A percentile compares a stretch with the other conserved stretches of the same genome.
phyloP scores from a whole-genome alignment of 441 rosid species.

The Syzygium malaccense region DNA sequence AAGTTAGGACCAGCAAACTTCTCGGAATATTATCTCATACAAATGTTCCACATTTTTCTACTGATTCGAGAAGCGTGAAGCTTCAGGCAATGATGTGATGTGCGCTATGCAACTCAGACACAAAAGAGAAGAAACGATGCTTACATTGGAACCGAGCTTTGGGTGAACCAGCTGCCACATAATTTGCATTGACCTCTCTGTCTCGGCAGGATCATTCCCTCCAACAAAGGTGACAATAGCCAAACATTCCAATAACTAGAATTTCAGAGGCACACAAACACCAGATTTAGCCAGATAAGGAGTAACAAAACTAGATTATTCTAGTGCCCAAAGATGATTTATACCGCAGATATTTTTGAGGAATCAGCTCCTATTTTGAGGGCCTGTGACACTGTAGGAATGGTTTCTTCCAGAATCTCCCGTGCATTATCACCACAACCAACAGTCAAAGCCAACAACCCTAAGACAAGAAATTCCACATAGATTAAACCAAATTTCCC shows the following conservation, averaged over 20 bases:
- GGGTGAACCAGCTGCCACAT: slow-evolving; percentile 94
- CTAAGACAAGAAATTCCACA: slow-evolving; percentile 28
- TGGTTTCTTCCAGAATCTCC: slow-evolving; percentile 66
- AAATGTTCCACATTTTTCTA: background rate
- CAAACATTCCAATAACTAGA: slow-evolving; percentile 73
- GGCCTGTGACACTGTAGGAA: slow-evolving; percentile 56
- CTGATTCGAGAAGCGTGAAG: background rate
- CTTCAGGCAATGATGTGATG: background rate
- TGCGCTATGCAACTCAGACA: background rate
- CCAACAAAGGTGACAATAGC: slow-evolving; percentile 81
- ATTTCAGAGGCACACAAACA: background rate
- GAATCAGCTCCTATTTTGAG: slow-evolving; percentile 59
- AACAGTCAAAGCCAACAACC: slow-evolving; percentile 78
- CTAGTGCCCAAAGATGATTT: slow-evolving; percentile 2
- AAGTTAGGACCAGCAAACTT: background rate
- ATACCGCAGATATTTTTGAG: slow-evolving; percentile 50
- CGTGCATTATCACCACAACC: slow-evolving; percentile 60
- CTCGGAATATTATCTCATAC: background rate
- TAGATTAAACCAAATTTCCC: background rate
- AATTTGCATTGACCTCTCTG: slow-evolving; percentile 73
- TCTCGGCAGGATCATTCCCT: slow-evolving; percentile 57
- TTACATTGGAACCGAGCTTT: slow-evolving; percentile 79
- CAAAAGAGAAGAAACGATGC: slow-evolving; percentile 3
- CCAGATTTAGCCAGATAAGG: background rate
- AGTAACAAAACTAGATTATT: background rate